Evolutionary conservation across 2,329 filamentous ascomycete species (phyloP).

Genomic region (Fusarium staphyleae): DNA sequence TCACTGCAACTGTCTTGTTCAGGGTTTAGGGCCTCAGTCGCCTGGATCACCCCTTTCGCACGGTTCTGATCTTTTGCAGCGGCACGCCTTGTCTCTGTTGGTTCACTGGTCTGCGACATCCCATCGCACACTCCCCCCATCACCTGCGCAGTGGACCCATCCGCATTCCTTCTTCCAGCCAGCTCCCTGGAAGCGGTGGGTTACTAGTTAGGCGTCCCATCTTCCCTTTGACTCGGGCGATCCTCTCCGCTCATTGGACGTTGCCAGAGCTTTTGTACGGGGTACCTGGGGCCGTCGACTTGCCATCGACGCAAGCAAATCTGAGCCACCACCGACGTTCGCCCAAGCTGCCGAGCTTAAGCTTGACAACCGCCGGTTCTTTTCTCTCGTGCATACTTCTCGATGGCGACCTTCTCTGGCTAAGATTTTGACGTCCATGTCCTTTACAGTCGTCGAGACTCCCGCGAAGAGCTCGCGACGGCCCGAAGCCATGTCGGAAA

Average conservation of each 20-base stretch:
- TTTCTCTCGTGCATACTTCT: conserved; percentile 21
- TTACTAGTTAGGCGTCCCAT: conserved; percentile 30
- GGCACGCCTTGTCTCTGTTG: conserved; percentile 23
- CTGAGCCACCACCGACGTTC: conserved; percentile 28
- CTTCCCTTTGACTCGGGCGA: conserved; percentile 29
- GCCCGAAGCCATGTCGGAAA: conserved; percentile 32
- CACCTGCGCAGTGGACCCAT: conserved; percentile 35
- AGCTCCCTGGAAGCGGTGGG: conserved; percentile 36
- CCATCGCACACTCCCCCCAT: conserved; percentile 26
- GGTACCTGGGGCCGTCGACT: conserved; percentile 34
- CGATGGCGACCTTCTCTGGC: conserved; percentile 17
- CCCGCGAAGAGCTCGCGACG: conserved; percentile 21
- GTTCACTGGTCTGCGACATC: conserved; percentile 18
- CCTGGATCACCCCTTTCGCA: conserved; percentile 10
- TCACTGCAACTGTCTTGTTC: conserved; percentile 12
- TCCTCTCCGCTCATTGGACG: conserved; percentile 30
- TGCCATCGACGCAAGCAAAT: conserved; percentile 37
- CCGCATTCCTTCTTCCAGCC: conserved; percentile 39
- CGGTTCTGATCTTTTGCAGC: conserved; percentile 7
- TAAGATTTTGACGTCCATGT: conserved; percentile 29
- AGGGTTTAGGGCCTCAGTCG: conserved; percentile 13
- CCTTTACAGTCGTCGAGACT: conserved; percentile 30
- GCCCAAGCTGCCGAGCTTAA: conserved; percentile 26
- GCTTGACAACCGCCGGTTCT: conserved; percentile 21
- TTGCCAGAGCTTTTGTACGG: conserved; percentile 13